phyloP scores from a whole-genome alignment of 2,329 filamentous ascomycete genomes.

The Aspergillus tanneri region DNA sequence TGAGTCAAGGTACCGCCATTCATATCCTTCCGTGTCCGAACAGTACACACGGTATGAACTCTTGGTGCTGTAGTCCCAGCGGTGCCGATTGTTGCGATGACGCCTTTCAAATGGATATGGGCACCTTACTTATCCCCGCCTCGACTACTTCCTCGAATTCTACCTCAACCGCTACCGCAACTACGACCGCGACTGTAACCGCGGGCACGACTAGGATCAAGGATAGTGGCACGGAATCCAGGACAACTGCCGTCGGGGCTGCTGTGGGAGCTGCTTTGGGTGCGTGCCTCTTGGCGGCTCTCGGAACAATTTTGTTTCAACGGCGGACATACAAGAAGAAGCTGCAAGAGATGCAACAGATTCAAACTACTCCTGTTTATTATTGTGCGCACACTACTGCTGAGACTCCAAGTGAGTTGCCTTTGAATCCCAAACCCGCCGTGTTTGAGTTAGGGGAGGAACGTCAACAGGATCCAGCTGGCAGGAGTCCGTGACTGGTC shows the following conservation, averaged over 20 bases:
- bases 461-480: too few species aligned
- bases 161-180: neutral
- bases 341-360: neutral
- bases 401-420: too few species aligned
- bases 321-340: slow-evolving; percentile 4
- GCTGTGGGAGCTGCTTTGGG: slow-evolving; percentile 4
- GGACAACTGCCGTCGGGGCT: neutral
- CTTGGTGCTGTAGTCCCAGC: slow-evolving; percentile 9
- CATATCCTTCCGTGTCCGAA: slow-evolving; percentile 4
- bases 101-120: slow-evolving; percentile 5
- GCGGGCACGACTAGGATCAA: neutral
- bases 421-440: too few species aligned
- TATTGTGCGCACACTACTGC: too few species aligned
- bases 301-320: slow-evolving; percentile 3
- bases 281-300: slow-evolving; percentile 1
- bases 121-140: neutral
- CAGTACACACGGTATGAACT: slow-evolving; percentile 1
- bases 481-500: too few species aligned
- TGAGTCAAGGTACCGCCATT: too few species aligned
- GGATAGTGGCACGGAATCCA: neutral
- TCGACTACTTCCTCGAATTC: neutral
- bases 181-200: neutral
- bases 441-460: too few species aligned
- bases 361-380: too few species aligned
- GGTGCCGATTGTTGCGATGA: slow-evolving; percentile 8